Conservation (phyloP, 2,329 filamentous ascomycete species). For the Fusarium graminum region DNA sequence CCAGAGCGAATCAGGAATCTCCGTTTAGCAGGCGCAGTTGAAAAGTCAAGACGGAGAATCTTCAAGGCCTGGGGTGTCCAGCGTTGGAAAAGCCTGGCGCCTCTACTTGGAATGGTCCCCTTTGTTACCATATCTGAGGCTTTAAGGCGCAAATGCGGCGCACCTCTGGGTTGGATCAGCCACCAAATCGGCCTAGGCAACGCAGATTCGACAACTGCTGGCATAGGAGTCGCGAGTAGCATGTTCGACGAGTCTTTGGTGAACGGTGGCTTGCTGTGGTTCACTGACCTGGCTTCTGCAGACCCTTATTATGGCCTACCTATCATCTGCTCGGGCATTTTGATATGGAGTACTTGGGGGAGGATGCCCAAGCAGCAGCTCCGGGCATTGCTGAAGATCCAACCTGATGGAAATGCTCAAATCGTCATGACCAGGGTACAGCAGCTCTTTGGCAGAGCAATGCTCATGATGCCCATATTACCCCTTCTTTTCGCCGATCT, state of each 20-base stretch:
- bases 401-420: constrained; percentile 24
- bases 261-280: constrained; percentile 68
- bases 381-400: constrained; percentile 45
- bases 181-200: constrained; percentile 50
- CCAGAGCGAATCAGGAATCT: constrained; percentile 42
- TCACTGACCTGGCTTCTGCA: constrained; percentile 64
- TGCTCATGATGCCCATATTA: constrained; percentile 53
- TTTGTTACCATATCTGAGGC: constrained; percentile 66
- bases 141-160: constrained; percentile 60
- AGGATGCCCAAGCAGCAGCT: constrained; percentile 50
- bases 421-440: constrained; percentile 43
- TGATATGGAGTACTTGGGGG: constrained; percentile 51
- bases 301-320: constrained; percentile 67
- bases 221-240: constrained; percentile 44
- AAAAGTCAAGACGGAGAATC: constrained; percentile 52
- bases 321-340: constrained; percentile 50
- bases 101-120: constrained; percentile 59
- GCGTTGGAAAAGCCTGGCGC: constrained; percentile 60
- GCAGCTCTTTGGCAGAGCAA: constrained; percentile 49
- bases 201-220: constrained; percentile 39
- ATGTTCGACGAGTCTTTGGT: constrained; percentile 58
- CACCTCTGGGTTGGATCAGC: constrained; percentile 51
- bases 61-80: constrained; percentile 59
- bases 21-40: constrained; percentile 45
- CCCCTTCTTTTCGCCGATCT: constrained; percentile 54